Conservation (phyloP, 495 filamentous ascomycete genomes). For the Penicillium atrosanguineum region DNA sequence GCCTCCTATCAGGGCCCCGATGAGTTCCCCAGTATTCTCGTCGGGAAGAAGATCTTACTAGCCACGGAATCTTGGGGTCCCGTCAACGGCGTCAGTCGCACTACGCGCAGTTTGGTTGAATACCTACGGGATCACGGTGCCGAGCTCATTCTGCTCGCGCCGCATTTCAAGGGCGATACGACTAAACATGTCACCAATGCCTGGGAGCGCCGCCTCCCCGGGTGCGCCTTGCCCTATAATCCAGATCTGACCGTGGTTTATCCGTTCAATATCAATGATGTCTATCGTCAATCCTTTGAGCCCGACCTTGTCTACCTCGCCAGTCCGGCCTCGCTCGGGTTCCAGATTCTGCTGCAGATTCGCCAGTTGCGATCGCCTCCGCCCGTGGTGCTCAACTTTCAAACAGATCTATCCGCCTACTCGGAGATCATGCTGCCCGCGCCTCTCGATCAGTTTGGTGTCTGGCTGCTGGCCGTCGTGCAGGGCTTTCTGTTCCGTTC, state of each 20-base stretch:
- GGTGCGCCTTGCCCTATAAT: slow-evolving; percentile 63
- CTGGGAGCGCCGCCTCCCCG: slow-evolving; percentile 50
- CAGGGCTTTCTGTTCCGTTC: slow-evolving; percentile 60
- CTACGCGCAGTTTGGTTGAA: slow-evolving; percentile 58
- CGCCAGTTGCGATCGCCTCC: slow-evolving; percentile 51
- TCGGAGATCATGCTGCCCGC: slow-evolving; percentile 58
- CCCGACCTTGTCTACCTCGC: slow-evolving; percentile 62
- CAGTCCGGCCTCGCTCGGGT: slow-evolving; percentile 61
- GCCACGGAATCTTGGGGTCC: slow-evolving; percentile 65
- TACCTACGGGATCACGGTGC: slow-evolving; percentile 57
- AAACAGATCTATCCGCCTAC: slow-evolving; percentile 64
- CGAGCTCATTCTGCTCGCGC: slow-evolving; percentile 57
- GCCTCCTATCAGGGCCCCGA: slow-evolving; percentile 8
- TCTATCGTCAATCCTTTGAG: slow-evolving; percentile 52
- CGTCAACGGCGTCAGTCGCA: slow-evolving; percentile 64
- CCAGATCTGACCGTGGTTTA: slow-evolving; percentile 62
- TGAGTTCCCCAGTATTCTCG: slow-evolving; percentile 46
- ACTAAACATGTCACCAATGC: slow-evolving; percentile 10
- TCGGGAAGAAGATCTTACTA: slow-evolving; percentile 54
- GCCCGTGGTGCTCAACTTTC: slow-evolving; percentile 59
- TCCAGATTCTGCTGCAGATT: slow-evolving; percentile 60
- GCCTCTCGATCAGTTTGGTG: slow-evolving; percentile 53
- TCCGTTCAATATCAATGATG: slow-evolving; percentile 54
- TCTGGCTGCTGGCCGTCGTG: slow-evolving; percentile 51
- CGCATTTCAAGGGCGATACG: slow-evolving; percentile 36